phyloP scores from a whole-genome alignment of 192 early-diverging fungal species.

The Dissophora globulifera region DNA sequence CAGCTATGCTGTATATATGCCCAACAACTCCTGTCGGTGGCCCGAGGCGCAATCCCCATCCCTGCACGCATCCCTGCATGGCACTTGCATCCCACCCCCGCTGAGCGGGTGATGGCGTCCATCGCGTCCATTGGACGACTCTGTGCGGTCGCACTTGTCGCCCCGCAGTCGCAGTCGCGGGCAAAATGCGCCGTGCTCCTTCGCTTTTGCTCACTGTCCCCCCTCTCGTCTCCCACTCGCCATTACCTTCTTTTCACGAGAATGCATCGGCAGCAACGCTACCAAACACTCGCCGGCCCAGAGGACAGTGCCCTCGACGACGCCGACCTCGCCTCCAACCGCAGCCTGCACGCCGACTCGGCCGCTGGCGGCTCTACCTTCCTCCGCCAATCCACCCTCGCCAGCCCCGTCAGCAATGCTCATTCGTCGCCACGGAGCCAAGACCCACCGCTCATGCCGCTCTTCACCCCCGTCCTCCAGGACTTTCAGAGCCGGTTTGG shows the following conservation, averaged over 20 bases:
- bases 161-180: too few species aligned
- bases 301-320: conserved; percentile 1
- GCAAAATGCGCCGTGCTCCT: neutral
- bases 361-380: neutral
- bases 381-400: conserved; percentile 17
- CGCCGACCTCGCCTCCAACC: neutral
- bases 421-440: conserved; percentile 2
- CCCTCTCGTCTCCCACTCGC: neutral
- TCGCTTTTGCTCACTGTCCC: neutral
- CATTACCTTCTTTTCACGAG: neutral
- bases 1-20: too few species aligned
- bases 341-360: neutral
- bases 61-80: too few species aligned
- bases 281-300: neutral
- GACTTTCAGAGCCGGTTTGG: conserved; percentile 45
- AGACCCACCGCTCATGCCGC: conserved; percentile 42
- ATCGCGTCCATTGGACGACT: neutral
- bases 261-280: conserved; percentile 24
- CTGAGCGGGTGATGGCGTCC: too few species aligned
- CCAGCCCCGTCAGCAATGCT: neutral
- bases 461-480: conserved; percentile 49
- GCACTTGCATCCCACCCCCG: too few species aligned
- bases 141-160: neutral
- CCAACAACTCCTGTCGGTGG: too few species aligned
- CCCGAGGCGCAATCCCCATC: too few species aligned